phyloP scores from a whole-genome alignment of 768 basidiomycete genomes.

The Astraeus odoratus region DNA sequence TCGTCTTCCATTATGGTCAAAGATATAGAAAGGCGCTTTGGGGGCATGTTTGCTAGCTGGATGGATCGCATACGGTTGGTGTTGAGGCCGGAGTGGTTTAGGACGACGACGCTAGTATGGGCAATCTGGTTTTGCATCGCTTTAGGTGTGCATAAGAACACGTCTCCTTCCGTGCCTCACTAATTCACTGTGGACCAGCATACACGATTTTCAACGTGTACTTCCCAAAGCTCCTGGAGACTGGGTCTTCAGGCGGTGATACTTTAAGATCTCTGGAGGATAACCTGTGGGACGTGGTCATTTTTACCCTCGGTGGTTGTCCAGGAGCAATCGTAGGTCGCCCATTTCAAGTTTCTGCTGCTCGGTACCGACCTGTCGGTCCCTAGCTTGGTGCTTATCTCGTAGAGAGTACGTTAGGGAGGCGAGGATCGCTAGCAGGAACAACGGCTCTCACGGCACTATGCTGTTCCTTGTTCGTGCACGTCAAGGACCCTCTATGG shows the following conservation, averaged over 20 bases:
- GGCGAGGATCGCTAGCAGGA: constrained; percentile 64
- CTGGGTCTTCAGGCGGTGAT: constrained; percentile 18
- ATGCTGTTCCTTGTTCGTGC: constrained; percentile 65
- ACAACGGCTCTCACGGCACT: constrained; percentile 72
- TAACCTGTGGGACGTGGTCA: constrained; percentile 79
- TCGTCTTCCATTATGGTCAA: constrained; percentile 38
- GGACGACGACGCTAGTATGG: constrained; percentile 78
- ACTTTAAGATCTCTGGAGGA: constrained; percentile 44
- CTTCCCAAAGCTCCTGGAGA: constrained; percentile 80
- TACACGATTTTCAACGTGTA: constrained; percentile 94
- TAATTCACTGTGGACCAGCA: constrained; percentile 32
- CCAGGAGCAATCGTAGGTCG: constrained; percentile 76
- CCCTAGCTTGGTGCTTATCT: constrained; percentile 77
- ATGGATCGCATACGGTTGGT: constrained; percentile 63
- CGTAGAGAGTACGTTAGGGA: constrained; percentile 63
- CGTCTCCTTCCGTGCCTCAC: not conserved
- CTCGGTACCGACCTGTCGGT: not conserved
- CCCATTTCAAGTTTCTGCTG: constrained; percentile 7
- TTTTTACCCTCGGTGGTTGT: constrained; percentile 79
- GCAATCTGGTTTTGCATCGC: constrained; percentile 68
- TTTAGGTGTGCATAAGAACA: constrained; percentile 46
- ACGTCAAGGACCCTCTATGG: constrained; percentile 48
- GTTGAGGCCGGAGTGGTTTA: constrained; percentile 66
- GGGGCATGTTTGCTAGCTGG: constrained; percentile 44
- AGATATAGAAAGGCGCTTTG: constrained; percentile 32